Evolutionary conservation across 2,329 filamentous ascomycete species (phyloP), one percentile per base, ranked within the genome.

Genomic region (Xylariaceae sp.): DNA sequence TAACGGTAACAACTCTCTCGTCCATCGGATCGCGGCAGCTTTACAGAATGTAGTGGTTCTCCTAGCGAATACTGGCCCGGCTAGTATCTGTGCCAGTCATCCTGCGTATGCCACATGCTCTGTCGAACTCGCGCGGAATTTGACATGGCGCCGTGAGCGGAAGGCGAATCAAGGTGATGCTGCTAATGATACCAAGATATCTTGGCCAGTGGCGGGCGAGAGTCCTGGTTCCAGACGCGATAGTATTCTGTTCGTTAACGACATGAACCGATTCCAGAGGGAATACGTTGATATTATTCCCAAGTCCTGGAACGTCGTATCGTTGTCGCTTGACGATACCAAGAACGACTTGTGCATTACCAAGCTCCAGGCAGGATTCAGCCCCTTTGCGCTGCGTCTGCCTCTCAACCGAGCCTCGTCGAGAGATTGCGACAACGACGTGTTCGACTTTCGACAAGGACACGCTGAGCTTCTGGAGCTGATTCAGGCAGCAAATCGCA

Each of bases 211-310:
- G 2, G 69, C 74, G 0, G 63, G 74, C 1, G 69, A 67, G 4
- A 65, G 66, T 9, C 53, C 65, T 5, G 69, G 72, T 30, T 55
- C 68, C 4, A 73, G 75, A 49, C 76, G 76, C 23, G 70, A 70
- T 1, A 83, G 80, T 62, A 71, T 82, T 15, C 78, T 76, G 1
- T 71, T 78, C 58, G 73, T 77, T 3, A 74, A 78, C 8, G 80
- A 87, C 63, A 80, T 86, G 68, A 74, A 78, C 49, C 78, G 80
- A 30, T 95, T 96, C 68, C 89, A 93, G 71, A 80, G 82, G 63
- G 84, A 92, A 51, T 96, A 92, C 67, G 81, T 97, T 54, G 89
- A 97, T 69, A 88, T 93, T 53, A 85, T 99, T 4, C 95, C 94
- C 0, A 76, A 79, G 45, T 79, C 82, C 5, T 99, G 94, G 94